Evolutionary conservation across 148 eudicot genomes (phyloP), one percentile per base, ranked within the genome.

Genomic region (Cornus controversa): DNA sequence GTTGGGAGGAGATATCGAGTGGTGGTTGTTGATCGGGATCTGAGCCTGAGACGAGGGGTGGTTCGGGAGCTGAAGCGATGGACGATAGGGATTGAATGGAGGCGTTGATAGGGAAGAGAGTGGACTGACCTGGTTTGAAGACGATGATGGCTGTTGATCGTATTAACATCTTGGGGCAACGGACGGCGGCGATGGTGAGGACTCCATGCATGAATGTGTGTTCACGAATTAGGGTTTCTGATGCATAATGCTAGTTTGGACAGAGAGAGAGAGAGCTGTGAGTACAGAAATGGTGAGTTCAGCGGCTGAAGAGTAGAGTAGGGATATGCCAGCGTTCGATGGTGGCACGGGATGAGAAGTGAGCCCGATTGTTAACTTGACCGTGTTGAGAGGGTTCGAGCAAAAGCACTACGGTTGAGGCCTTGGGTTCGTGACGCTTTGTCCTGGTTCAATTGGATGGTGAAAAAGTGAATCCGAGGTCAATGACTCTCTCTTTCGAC

Each of bases 1-100:
- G 87, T 10, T 81, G 79, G n/a, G 81, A 68, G 74, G 64, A 77
- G 67, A 82, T 20, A 70, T 82, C 82, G 25, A 69, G 29, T 0
- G 75, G 40, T 7, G 45, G 45, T 7, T 40, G 45, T 40, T 40
- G 45, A 40, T 31, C 34, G 34, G 34, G 34, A 40, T 45, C 37
- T 53, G 70, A 22, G 50, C 22, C 20, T 72, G n/a, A 18, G 73
- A 10, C 18, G 87, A 67, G 57, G 20, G 64, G 25, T 60, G 24
- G 64, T 60, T 60, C 8, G 25, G 24, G 24, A 8, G 24, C 64
- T 22, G 64, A 18, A 2, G 64, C 24, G 25, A 60, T 60, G 8
- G 80, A 80, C 10, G 66, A 70, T 60, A 73, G 10, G 18, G 53
- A 66, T 14, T 67, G 53, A 77, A 77, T 14, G 67, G 76, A 22